Evolutionary conservation across 176 grass and related monocot species (phyloP).

Genomic region (Chrysopogon serrulatus): DNA sequence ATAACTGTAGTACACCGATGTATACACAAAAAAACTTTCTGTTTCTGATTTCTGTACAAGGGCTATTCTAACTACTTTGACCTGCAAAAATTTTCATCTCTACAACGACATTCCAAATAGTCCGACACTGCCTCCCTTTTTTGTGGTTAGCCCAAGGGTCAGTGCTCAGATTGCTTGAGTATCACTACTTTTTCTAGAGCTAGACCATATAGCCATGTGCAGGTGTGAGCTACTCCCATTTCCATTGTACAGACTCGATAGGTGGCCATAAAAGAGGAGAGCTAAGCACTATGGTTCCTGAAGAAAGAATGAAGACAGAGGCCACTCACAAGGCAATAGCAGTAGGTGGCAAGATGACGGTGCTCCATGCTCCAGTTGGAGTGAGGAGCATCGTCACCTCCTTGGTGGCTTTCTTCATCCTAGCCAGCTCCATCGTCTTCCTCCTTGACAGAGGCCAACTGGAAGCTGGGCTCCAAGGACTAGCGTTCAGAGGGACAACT

Average conservation of each 20-base stretch:
- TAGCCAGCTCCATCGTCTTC: constrained; percentile 44
- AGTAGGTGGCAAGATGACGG: constrained; percentile 25
- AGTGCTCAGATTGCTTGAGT: constrained; percentile 25
- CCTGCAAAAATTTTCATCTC: background rate
- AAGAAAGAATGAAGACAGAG: constrained; percentile 27
- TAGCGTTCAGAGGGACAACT: too few relatives aligned
- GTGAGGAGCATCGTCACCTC: constrained; percentile 40
- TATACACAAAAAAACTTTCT: background rate
- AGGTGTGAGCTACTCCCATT: background rate
- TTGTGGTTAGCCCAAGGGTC: constrained; percentile 29
- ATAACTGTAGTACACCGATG: background rate
- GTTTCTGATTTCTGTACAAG: background rate
- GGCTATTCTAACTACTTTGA: background rate
- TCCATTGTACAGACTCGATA: background rate
- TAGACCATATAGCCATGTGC: background rate
- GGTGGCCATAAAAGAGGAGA: constrained; percentile 19
- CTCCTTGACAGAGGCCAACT: constrained; percentile 36
- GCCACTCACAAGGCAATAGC: background rate
- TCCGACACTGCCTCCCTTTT: background rate
- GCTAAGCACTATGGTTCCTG: background rate
- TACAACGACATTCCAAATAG: background rate
- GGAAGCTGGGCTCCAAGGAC: too few relatives aligned
- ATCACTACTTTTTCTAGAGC: background rate
- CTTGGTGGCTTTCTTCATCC: constrained; percentile 62
- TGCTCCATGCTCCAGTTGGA: constrained; percentile 18